Evolutionary conservation across 192 early-diverging fungal genomes (phyloP).

Genomic region (Coemansia sp.): DNA sequence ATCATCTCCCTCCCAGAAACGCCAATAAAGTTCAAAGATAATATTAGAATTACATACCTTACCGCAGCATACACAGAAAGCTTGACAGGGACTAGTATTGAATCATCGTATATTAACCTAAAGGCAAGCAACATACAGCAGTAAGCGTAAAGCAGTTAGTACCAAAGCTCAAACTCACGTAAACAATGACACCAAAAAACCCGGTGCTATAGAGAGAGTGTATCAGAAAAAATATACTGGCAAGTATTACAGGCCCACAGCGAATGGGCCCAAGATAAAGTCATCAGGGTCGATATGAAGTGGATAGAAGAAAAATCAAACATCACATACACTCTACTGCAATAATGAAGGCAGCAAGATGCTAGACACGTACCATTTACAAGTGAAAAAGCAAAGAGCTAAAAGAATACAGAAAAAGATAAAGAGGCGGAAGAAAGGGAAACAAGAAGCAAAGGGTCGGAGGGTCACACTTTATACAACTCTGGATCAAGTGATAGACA

Average conservation of each 20-base stretch:
- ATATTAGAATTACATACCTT: not conserved
- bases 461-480: not conserved
- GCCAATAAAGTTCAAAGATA: not conserved
- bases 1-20: conserved; percentile 11
- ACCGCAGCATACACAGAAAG: not conserved
- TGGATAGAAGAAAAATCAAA: conserved; percentile 39
- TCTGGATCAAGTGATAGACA: not conserved
- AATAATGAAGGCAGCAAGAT: not conserved
- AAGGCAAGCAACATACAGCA: not conserved
- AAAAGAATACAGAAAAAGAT: not conserved
- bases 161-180: not conserved
- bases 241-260: conserved; percentile 54
- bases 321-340: conserved; percentile 37
- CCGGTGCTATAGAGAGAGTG: not conserved
- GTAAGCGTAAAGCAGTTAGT: not conserved
- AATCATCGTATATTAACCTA: not conserved
- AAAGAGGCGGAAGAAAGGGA: conserved; percentile 8
- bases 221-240: conserved; percentile 40
- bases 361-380: not conserved
- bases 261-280: conserved; percentile 39
- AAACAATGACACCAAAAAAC: not conserved
- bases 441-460: not conserved
- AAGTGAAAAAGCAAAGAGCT: not conserved
- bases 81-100: not conserved
- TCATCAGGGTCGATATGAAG: conserved; percentile 52